Conservation (phyloP, 345 rosid genomes). For the Microthlaspi erraticum region DNA sequence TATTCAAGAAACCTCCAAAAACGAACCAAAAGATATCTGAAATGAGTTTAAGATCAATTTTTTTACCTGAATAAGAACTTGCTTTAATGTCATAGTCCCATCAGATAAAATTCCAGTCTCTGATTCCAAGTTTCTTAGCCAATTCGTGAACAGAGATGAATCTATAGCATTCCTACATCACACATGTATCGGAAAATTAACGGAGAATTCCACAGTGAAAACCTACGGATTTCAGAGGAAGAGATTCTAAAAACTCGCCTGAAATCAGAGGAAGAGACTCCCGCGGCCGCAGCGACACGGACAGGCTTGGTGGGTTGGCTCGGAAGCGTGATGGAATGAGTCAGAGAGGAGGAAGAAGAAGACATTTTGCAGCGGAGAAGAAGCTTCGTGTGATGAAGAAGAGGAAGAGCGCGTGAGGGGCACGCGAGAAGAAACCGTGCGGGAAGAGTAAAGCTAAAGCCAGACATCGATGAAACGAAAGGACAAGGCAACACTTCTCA, state of each 20-base stretch:
- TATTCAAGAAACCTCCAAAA: background rate
- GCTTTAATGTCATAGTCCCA: slow-evolving; percentile 59
- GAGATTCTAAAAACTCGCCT: slow-evolving; percentile 45
- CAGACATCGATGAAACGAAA: slow-evolving; percentile 9
- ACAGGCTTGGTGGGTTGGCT: slow-evolving; percentile 67
- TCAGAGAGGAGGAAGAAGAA: slow-evolving; percentile 45
- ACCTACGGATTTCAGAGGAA: background rate
- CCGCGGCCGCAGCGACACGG: slow-evolving; percentile 59
- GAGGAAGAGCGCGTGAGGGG: slow-evolving; percentile 32
- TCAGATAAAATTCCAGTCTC: slow-evolving; percentile 73
- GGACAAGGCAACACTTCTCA: background rate
- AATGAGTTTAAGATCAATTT: background rate
- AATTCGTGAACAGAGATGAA: slow-evolving; percentile 75
- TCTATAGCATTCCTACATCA: slow-evolving; percentile 66
- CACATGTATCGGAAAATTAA: background rate
- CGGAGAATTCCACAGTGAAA: background rate
- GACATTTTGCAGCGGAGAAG: slow-evolving; percentile 49
- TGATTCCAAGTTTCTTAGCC: slow-evolving; percentile 80
- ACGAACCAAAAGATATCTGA: background rate
- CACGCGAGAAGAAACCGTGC: slow-evolving; percentile 42
- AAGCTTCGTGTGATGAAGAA: slow-evolving; percentile 23
- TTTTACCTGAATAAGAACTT: slow-evolving; percentile 76
- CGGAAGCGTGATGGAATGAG: slow-evolving; percentile 55
- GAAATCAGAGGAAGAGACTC: slow-evolving; percentile 72
- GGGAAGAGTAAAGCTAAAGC: slow-evolving; percentile 19